A percentile compares a stretch with the other conserved stretches of the same genome.
Evolutionary conservation across 2,329 filamentous ascomycete genomes (phyloP).

Genomic region (Piedraia hortae): DNA sequence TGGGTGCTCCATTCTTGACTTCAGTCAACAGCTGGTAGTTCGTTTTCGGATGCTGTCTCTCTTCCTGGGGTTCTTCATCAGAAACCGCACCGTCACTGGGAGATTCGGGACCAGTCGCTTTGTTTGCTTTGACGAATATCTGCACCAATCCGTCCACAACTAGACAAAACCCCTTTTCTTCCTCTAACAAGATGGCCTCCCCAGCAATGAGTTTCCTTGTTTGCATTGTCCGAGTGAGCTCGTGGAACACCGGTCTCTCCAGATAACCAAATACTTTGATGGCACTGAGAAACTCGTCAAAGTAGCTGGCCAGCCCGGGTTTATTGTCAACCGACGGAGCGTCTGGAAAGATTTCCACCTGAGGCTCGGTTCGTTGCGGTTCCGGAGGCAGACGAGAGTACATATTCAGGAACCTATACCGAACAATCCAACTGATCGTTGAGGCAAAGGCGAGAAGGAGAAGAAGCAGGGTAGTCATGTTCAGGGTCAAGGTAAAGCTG

Average conservation of each 20-base stretch:
- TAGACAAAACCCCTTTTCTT: constrained; percentile 92
- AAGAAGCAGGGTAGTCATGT: constrained; percentile 79
- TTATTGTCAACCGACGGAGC: constrained; percentile 74
- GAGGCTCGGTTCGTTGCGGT: constrained; percentile 82
- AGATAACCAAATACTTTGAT: constrained; percentile 98
- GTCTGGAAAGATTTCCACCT: constrained; percentile 85
- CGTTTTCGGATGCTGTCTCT: constrained; percentile 40
- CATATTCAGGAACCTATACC: constrained; percentile 91
- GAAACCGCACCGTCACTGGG: constrained; percentile 17
- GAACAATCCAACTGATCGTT: constrained; percentile 74
- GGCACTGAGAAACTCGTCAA: constrained; percentile 91
- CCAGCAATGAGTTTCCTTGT: constrained; percentile 87
- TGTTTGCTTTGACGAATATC: constrained; percentile 85
- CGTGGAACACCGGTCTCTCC: constrained; percentile 88
- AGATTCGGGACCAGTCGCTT: constrained; percentile 16
- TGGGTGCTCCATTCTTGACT: constrained; percentile 88
- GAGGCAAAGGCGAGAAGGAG: constrained; percentile 52
- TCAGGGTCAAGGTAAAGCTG: constrained; percentile 93
- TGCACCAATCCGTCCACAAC: constrained; percentile 91
- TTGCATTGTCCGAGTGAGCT: constrained; percentile 93
- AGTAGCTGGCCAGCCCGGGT: constrained; percentile 74
- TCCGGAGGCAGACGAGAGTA: constrained; percentile 83
- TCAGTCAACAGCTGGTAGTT: constrained; percentile 89
- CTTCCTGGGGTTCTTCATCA: constrained; percentile 29
- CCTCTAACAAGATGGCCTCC: constrained; percentile 80